Evolutionary conservation across 495 filamentous ascomycete species (phyloP).

Genomic region (Daldinia bambusicola): DNA sequence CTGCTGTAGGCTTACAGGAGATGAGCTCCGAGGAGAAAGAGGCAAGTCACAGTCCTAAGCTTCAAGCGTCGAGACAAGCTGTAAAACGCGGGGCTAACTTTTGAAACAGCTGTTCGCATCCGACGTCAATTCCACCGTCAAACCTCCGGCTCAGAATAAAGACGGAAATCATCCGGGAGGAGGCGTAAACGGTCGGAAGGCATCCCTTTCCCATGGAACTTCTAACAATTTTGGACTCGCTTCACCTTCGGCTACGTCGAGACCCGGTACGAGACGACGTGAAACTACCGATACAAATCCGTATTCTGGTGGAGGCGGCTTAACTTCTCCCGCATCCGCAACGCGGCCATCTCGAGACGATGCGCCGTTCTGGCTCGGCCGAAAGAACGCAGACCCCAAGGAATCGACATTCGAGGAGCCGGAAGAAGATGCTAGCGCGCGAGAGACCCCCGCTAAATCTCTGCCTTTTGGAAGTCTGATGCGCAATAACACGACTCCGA

Average conservation of each 20-base stretch:
- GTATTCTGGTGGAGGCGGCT: conserved; percentile 60
- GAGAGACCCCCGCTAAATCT: conserved; percentile 34
- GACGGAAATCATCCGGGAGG: conserved; percentile 67
- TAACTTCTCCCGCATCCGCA: conserved; percentile 61
- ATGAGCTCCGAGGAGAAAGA: conserved; percentile 87
- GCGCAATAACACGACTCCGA: conserved; percentile 70
- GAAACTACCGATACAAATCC: conserved; percentile 87
- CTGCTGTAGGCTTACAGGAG: conserved; percentile 77
- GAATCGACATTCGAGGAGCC: conserved; percentile 62
- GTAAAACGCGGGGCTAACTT: conserved; percentile 10
- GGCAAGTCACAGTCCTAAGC: conserved; percentile 59
- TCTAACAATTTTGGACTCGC: conserved; percentile 58
- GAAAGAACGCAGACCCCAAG: conserved; percentile 73
- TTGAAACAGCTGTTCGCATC: conserved; percentile 70
- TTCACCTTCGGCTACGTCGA: conserved; percentile 71
- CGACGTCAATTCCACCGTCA: conserved; percentile 93
- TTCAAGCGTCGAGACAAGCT: not conserved
- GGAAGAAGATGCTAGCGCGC: conserved; percentile 49
- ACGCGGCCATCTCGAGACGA: conserved; percentile 63
- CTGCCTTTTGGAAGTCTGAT: conserved; percentile 69
- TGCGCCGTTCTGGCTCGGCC: conserved; percentile 68
- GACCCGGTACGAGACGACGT: conserved; percentile 80
- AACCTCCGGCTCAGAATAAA: conserved; percentile 82
- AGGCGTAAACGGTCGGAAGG: conserved; percentile 72
- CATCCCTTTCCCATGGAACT: conserved; percentile 72